These are phyloP conservation scores for Verticillium zaregamsianum DNA, from an alignment of 2,329 filamentous ascomycete genomes.

Conservation along the genomic window DNA sequence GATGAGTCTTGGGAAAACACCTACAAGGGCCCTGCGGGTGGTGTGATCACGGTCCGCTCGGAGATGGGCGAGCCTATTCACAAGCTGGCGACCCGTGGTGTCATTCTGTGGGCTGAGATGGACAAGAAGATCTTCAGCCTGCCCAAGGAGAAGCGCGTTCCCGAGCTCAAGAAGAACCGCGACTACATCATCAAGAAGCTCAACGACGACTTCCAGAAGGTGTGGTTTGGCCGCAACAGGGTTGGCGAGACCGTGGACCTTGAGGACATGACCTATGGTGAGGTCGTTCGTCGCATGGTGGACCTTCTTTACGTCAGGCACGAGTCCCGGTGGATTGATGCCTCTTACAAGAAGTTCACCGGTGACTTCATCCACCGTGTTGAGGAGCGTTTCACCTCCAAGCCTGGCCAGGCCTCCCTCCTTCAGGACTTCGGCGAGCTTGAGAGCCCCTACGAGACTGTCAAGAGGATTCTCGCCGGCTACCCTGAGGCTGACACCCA, in stretches of 20 bases:
- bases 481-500: conserved; percentile 87
- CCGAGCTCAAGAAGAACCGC: conserved; percentile 82
- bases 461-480: conserved; percentile 73
- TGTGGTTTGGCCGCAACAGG: conserved; percentile 89
- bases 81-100: conserved; percentile 95
- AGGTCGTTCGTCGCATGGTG: conserved; percentile 82
- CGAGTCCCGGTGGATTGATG: conserved; percentile 87
- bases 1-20: conserved; percentile 88
- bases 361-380: conserved; percentile 96
- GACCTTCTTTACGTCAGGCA: conserved; percentile 90
- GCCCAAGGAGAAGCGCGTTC: conserved; percentile 88
- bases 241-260: conserved; percentile 78
- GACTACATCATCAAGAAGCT: conserved; percentile 93
- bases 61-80: conserved; percentile 99
- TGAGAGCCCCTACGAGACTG: conserved; percentile 70
- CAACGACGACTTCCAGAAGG: conserved; percentile 94
- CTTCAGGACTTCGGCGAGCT: conserved; percentile 90
- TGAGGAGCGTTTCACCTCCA: conserved; percentile 89
- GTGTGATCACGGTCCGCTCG: conserved; percentile 92
- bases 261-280: conserved; percentile 92
- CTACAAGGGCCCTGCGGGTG: conserved; percentile 86
- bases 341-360: conserved; percentile 75
- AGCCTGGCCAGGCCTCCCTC: conserved; percentile 67
- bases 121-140: conserved; percentile 96
- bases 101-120: conserved; percentile 97